These are phyloP conservation scores for Dichotomocladium elegans DNA, from an alignment of 371 early-diverging fungal species.

Conservation along the genomic window DNA sequence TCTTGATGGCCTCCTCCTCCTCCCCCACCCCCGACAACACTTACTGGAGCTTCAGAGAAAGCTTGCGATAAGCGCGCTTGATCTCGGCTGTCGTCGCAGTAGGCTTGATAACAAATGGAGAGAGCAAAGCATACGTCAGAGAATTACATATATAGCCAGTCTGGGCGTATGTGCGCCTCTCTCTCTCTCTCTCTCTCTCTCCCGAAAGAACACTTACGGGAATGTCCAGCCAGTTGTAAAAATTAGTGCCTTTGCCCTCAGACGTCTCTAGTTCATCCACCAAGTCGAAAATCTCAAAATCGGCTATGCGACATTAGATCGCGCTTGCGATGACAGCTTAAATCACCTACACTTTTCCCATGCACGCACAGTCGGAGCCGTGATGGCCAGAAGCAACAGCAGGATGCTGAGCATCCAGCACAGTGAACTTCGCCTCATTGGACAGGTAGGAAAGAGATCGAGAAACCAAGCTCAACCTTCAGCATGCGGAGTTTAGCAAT, in stretches of 20 bases:
- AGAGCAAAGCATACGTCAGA: too few relatives aligned
- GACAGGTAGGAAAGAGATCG: not conserved
- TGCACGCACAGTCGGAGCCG: constrained; percentile 2
- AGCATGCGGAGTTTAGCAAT: too few relatives aligned
- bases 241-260: constrained; percentile 60
- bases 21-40: constrained; percentile 16
- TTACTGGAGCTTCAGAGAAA: constrained; percentile 91
- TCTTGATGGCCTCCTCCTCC: too few relatives aligned
- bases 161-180: not conserved
- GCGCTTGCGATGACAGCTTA: not conserved
- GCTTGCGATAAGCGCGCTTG: constrained; percentile 82
- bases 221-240: constrained; percentile 58
- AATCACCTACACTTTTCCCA: constrained; percentile 6
- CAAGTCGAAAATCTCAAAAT: constrained; percentile 84
- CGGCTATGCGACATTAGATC: constrained; percentile 14
- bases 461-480: too few relatives aligned
- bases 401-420: constrained; percentile 6
- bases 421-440: constrained; percentile 5
- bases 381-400: not conserved
- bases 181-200: not conserved
- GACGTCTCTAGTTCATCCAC: constrained; percentile 71
- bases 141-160: too few relatives aligned
- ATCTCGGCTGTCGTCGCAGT: constrained; percentile 73
- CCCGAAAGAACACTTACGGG: constrained; percentile 17
- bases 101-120: too few relatives aligned